Evolutionary conservation across 2,329 filamentous ascomycete species (phyloP), one percentile per base, ranked within the genome.

Genomic region (Cadophora gregata): DNA sequence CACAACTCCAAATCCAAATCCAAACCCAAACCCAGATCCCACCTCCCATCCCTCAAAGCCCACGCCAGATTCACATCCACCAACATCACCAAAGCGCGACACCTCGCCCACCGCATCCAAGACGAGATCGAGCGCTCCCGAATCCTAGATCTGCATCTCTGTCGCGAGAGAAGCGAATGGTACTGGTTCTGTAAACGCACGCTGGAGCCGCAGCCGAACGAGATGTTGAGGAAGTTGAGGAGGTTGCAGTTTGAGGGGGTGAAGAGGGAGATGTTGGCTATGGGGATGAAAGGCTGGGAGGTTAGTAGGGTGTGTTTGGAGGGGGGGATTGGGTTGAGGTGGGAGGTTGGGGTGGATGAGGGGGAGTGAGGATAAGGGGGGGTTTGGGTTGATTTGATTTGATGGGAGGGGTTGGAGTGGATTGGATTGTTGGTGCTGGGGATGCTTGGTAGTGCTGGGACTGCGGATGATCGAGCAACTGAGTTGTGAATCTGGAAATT

Each of bases 221-320:
- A 53, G 50, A 33, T 58, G 33, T 5, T 38, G 19, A 25, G 29
- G 19, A 38, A 19, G 25, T 58, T 53, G 53, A 58, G 53, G 21
- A 25, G 53, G 31, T 19, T 58, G 33, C 53, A 58, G 10, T 38
- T 24, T 33, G 53, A 38, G 31, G n/a, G 3, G 2, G n/a, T n/a
- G 53, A 58, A 38, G 53, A 38, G 53, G 12, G 19, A 38, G 2
- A 21, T 58, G 53, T 2, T 19, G 19, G 50, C 27, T 29, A 8
- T 1, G 21, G 27, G 27, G 25, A 29, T 53, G 14, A 53, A 53
- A 5, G 14, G n/a, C 8, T 53, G 50, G 50, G 50, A 53, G 27
- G n/a, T 53, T n/a, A 53, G 50, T 53, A 14, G 25, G 25, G 29
- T 53, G 50, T 53, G 50, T n/a, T 53, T 53, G 27, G 50, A 53